These are phyloP conservation scores for Fusarium sp. DNA, from an alignment of 2,329 filamentous ascomycete genomes.

Conservation along the genomic window DNA sequence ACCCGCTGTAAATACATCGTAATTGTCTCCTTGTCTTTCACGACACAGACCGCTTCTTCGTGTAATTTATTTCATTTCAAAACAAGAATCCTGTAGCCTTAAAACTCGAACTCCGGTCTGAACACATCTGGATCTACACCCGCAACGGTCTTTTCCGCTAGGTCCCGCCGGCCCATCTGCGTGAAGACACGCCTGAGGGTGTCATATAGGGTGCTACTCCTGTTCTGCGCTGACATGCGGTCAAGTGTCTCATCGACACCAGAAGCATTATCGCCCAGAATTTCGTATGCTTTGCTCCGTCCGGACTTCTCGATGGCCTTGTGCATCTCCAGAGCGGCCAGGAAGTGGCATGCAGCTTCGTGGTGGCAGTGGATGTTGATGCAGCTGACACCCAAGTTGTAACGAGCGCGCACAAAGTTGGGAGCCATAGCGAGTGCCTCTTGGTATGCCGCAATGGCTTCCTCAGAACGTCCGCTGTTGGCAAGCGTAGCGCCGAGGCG, in stretches of 20 bases:
- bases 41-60: slow-evolving; percentile 9
- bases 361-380: slow-evolving; percentile 98
- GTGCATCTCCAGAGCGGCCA: slow-evolving; percentile 95
- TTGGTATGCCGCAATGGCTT: slow-evolving; percentile 96
- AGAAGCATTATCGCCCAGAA: slow-evolving; percentile 70
- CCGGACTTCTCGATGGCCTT: slow-evolving; percentile 90
- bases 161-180: slow-evolving; percentile 90
- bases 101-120: slow-evolving; percentile 90
- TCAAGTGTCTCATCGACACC: slow-evolving; percentile 79
- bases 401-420: slow-evolving; percentile 96
- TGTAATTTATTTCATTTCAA: slow-evolving; percentile 11
- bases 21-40: background rate
- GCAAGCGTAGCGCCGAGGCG: slow-evolving; percentile 94
- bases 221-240: slow-evolving; percentile 91
- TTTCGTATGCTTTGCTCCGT: slow-evolving; percentile 83
- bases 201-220: slow-evolving; percentile 96
- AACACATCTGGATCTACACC: slow-evolving; percentile 94
- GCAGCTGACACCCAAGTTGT: slow-evolving; percentile 95
- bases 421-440: slow-evolving; percentile 89
- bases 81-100: slow-evolving; percentile 26
- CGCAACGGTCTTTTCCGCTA: slow-evolving; percentile 86
- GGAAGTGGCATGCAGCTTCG: slow-evolving; percentile 91
- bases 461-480: slow-evolving; percentile 92
- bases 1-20: slow-evolving; percentile 6
- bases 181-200: slow-evolving; percentile 94